Conservation (phyloP, 139 green algal species). For the Zygnema cylindricum region DNA sequence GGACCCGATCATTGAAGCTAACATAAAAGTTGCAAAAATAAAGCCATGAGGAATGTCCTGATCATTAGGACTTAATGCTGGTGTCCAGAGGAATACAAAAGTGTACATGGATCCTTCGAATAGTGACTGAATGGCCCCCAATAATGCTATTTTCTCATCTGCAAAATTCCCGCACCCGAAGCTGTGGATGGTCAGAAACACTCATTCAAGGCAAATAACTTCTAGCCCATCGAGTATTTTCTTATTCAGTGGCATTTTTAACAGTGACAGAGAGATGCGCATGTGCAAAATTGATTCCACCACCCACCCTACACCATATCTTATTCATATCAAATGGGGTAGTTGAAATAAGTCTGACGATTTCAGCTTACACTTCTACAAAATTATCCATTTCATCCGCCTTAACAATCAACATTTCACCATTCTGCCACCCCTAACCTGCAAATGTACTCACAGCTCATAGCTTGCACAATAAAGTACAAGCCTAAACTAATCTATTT, state of each 20-base stretch:
- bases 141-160: slow-evolving; percentile 76
- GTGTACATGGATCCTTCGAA: slow-evolving; percentile 98
- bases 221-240: slow-evolving; percentile 1
- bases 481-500: too few species aligned
- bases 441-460: too few species aligned
- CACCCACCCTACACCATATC: too few species aligned
- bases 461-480: too few species aligned
- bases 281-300: too few species aligned
- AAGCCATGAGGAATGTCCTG: slow-evolving; percentile 94
- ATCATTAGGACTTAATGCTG: slow-evolving; percentile 68
- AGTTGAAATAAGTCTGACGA: too few species aligned
- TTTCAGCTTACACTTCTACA: too few species aligned
- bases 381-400: too few species aligned
- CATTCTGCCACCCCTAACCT: too few species aligned
- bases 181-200: background rate
- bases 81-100: slow-evolving; percentile 91
- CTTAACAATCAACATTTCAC: too few species aligned
- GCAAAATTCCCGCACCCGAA: too few species aligned
- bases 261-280: slow-evolving; percentile 21
- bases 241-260: background rate
- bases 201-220: slow-evolving; percentile 8
- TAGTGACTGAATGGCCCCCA: slow-evolving; percentile 90
- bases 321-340: too few species aligned
- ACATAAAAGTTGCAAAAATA: slow-evolving; percentile 97
- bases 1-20: slow-evolving; percentile 81